Base-by-base conservation (phyloP, 2,329 filamentous ascomycete genomes). In the Stylonectria norvegica region DNA sequence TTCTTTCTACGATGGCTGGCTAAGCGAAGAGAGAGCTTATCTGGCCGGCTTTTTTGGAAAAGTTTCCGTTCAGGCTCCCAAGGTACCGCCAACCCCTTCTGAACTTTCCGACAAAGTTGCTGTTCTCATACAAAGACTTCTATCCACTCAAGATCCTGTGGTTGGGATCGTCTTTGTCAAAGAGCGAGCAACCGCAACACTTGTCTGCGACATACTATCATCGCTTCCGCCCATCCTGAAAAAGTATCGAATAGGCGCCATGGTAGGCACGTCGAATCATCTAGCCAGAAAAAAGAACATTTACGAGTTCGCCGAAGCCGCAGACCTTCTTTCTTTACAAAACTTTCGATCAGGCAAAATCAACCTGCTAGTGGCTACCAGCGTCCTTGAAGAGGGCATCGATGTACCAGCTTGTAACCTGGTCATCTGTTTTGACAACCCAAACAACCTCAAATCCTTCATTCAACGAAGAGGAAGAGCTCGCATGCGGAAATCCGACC, bases 161-260 rank as follows among this genome's bases (percentile, higher is more conserved):
- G 71, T 75, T 4, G 80, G 81, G 0, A 80, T 90, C 12, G 63
- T 89, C 1, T 90, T 90, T 49, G 85, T 78, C 17, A 68, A 76
- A 42, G 78, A 86, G 53, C 67, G 83, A 36, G 72, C 72, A 1
- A 80, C 78, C 0, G 81, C 81, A 1, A 71, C 70, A 5, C 72
- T 86, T 4, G 64, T 90, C 20, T 63, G 71, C 3, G 70, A 80
- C 5, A 55, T 88, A 2, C 60, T 89, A 1, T 67, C 69, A 0
- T 52, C 67, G 0, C 74, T 82, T 46, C 74, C 81, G 0, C 46
- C 51, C 1, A 64, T 75, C 11, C 59, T 53, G n/a, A 45, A 58
- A 5, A 70, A 62, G 17, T 80, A 78, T 50, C 65, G 61, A 3
- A 64, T 77, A 8, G 78, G 75, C 2, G 68, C 67, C 3, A 73